Conservation (phyloP, 257 asterid species). For the Salvia hispanica region DNA sequence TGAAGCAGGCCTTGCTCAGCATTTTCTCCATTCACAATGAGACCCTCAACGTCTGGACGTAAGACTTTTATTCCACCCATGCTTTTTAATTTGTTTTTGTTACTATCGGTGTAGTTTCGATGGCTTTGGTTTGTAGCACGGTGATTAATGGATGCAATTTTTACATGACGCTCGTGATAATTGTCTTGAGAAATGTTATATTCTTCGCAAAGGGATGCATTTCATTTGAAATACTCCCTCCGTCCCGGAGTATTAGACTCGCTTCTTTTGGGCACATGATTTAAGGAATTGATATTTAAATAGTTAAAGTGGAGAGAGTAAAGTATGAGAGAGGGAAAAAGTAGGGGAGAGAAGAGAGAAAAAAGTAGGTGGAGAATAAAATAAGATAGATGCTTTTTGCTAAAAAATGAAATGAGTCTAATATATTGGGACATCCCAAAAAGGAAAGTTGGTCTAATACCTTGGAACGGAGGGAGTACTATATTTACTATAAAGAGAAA, state of each 20-base stretch:
- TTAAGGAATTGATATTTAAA: too few relatives aligned
- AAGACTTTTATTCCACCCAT: constrained; percentile 38
- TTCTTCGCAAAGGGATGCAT: background rate
- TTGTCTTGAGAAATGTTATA: background rate
- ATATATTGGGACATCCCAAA: too few relatives aligned
- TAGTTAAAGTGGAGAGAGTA: too few relatives aligned
- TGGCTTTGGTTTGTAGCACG: constrained; percentile 19
- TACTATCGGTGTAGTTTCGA: background rate
- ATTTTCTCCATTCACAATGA: constrained; percentile 90
- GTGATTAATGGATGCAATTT: background rate
- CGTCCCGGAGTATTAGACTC: too few relatives aligned
- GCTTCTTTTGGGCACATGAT: too few relatives aligned
- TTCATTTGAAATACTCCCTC: background rate
- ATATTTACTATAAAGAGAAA: background rate
- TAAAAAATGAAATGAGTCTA: too few relatives aligned
- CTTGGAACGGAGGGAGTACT: too few relatives aligned
- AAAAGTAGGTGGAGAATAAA: too few relatives aligned
- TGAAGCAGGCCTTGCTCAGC: constrained; percentile 78
- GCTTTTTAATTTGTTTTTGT: constrained; percentile 17
- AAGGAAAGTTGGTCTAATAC: too few relatives aligned
- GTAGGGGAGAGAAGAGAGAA: too few relatives aligned
- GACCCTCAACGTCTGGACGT: constrained; percentile 99
- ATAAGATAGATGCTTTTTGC: too few relatives aligned
- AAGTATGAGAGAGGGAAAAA: too few relatives aligned
- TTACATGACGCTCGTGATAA: background rate